Percentiles rank a stretch among this genome's conserved stretches.
Conservation (phyloP, 106 monocot species). For the Narthecium ossifragum region DNA sequence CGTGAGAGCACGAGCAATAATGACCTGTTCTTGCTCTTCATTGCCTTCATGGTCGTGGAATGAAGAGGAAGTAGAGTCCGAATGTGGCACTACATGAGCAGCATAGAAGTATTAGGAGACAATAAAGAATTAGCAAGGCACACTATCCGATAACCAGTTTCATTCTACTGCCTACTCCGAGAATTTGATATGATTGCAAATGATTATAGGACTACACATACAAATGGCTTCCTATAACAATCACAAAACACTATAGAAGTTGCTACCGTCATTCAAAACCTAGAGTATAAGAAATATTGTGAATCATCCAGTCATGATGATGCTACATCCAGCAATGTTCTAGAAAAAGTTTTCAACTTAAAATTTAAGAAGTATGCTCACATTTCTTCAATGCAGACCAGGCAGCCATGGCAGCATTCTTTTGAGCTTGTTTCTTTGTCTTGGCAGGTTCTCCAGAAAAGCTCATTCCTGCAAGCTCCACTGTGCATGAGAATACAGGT, state of each 20-base stretch:
- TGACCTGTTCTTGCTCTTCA: constrained; percentile 27
- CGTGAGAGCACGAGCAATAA: constrained; percentile 29
- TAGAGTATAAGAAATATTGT: no score
- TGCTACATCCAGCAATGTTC: no score
- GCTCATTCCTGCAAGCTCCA: constrained; percentile 45
- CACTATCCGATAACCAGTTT: no score
- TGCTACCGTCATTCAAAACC: no score
- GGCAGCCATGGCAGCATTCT: constrained; percentile 69
- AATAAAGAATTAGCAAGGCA: no score
- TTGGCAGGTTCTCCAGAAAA: constrained; percentile 57
- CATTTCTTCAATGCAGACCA: constrained; percentile 54
- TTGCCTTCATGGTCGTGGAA: constrained; percentile 21
- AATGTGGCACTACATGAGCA: constrained; percentile 20
- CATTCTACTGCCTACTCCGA: no score
- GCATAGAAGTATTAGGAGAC: not conserved
- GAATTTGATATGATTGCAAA: no score
- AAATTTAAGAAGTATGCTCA: constrained; percentile 7
- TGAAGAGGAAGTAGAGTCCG: constrained; percentile 22
- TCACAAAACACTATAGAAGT: no score
- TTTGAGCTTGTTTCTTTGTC: constrained; percentile 67
- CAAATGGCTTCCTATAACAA: no score
- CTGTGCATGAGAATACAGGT: constrained; percentile 59
- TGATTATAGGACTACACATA: no score
- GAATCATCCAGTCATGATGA: no score
- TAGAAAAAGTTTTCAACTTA: no score